Evolutionary conservation across 2,329 filamentous ascomycete species (phyloP), one percentile per base, ranked within the genome.

Genomic region (Xylariaceae sp.): DNA sequence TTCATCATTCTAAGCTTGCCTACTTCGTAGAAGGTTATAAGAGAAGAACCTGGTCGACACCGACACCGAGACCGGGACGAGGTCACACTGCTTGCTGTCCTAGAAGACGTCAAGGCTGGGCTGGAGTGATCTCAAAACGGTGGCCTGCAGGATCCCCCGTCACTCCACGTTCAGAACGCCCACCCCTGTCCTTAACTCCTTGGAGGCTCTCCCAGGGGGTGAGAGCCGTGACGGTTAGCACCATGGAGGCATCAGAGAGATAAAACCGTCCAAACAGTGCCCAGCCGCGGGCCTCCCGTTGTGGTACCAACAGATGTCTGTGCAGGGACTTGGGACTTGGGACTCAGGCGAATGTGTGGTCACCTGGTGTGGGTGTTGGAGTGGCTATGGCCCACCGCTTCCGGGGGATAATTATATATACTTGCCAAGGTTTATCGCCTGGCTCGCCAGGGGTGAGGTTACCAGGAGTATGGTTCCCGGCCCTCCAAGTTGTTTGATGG

Each of bases 381-480:
- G 56, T 59, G 57, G 46, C 44, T 37, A 47, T 49, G 49, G 37
- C 55, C 55, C 55, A 54, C 55, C 55, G 47, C n/a, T 46, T 47
- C 26, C 42, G 54, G 45, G 18, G 21, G 45, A 47, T 30, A 36
- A 55, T 33, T 42, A 52, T 41, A 50, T 16, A 23, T 26, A 37
- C 21, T n/a, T 20, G 27, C 16, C 45, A 50, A 46, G 50, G 44
- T 24, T 50, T 16, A 27, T 32, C n/a, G n/a, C 16, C 30, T 40
- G 50, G 40, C 45, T 50, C 47, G 50, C 56, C 18, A 47, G 56
- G 35, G 56, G 41, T 56, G 33, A 29, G 44, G 56, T 56, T 59
- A 55, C 56, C 56, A 59, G 53, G 53, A 59, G 41, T 53, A 36
- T 57, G 56, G 56, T 59, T 57, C 56, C 53, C 37, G 52, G 57